Conservation (phyloP, 148 eudicot species). For the Rhododendron ferrugineum region DNA sequence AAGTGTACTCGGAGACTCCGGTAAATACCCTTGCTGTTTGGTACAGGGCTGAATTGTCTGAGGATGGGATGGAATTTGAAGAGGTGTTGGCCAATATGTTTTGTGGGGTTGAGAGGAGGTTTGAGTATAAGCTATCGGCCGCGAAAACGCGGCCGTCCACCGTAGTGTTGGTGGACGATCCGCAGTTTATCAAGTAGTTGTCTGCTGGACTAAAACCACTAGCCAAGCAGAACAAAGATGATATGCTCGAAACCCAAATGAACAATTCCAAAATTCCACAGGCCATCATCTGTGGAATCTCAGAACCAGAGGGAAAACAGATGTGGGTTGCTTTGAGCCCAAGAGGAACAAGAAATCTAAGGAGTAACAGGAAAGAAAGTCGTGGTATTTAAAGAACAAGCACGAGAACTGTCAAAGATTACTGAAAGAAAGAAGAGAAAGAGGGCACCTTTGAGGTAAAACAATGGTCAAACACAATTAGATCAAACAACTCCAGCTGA, state of each 20-base stretch:
- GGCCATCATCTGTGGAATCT: conserved; percentile 24
- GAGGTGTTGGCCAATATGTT: conserved; percentile 38
- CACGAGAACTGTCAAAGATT: background rate
- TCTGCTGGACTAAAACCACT: conserved; percentile 38
- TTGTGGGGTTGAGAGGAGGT: conserved; percentile 52
- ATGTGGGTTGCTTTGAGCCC: background rate
- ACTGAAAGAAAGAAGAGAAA: background rate
- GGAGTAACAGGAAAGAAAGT: background rate
- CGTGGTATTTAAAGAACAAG: background rate
- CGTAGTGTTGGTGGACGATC: conserved; percentile 50
- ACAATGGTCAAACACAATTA: background rate
- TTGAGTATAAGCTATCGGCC: conserved; percentile 51
- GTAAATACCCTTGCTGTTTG: conserved; percentile 62
- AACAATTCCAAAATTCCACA: conserved; percentile 18
- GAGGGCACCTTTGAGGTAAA: conserved; percentile 12
- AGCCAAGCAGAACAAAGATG: conserved; percentile 23
- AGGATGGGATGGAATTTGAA: conserved; percentile 32
- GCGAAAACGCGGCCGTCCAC: conserved; percentile 52
- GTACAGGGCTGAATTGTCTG: conserved; percentile 44
- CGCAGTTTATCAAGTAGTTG: conserved; percentile 64
- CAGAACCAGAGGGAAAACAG: background rate
- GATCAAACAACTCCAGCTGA: background rate
- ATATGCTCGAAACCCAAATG: conserved; percentile 23
- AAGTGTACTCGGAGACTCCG: conserved; percentile 45
- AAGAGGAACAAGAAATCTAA: background rate